A percentile compares a stretch with the other conserved stretches of the same genome.
Conservation (phyloP, 1,139 yeast species). For the Hyphopichia pseudoburtonii region DNA sequence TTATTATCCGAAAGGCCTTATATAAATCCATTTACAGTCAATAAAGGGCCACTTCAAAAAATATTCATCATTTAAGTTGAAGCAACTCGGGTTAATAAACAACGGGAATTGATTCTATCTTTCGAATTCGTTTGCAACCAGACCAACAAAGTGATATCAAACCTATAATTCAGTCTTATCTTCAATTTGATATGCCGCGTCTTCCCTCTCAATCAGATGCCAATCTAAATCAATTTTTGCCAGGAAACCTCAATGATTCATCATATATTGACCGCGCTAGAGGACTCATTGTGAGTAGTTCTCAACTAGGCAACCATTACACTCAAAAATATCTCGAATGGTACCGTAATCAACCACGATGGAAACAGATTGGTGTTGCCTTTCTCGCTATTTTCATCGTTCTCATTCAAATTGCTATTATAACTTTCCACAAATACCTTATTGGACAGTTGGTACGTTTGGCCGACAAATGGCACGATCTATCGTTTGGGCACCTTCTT, state of each 20-base stretch:
- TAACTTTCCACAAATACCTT: conserved; percentile 51
- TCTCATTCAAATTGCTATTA: conserved; percentile 25
- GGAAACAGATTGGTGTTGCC: conserved; percentile 13
- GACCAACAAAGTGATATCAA: too few relatives aligned
- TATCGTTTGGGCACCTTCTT: conserved; percentile 52
- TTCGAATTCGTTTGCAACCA: too few relatives aligned
- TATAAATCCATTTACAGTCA: too few relatives aligned
- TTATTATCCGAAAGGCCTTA: too few relatives aligned
- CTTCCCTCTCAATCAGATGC: conserved; percentile 1
- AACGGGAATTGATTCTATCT: too few relatives aligned
- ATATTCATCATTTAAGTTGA: too few relatives aligned
- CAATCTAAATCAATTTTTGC: neutral
- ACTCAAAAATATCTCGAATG: conserved; percentile 11
- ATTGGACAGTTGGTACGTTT: conserved; percentile 43
- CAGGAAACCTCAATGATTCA: neutral
- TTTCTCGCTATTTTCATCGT: conserved; percentile 15
- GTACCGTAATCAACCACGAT: conserved; percentile 19
- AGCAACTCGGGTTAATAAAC: too few relatives aligned
- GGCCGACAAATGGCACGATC: conserved; percentile 46
- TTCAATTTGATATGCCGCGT: conserved; percentile 1
- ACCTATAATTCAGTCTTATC: too few relatives aligned
- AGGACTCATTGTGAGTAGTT: neutral
- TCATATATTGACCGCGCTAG: neutral
- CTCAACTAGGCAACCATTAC: neutral
- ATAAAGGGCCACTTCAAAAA: too few relatives aligned